A percentile compares a stretch with the other conserved stretches of the same genome.
These are phyloP conservation scores for Pseudomassariella vexata DNA, from an alignment of 2,329 filamentous ascomycete genomes.

Conservation along the genomic window DNA sequence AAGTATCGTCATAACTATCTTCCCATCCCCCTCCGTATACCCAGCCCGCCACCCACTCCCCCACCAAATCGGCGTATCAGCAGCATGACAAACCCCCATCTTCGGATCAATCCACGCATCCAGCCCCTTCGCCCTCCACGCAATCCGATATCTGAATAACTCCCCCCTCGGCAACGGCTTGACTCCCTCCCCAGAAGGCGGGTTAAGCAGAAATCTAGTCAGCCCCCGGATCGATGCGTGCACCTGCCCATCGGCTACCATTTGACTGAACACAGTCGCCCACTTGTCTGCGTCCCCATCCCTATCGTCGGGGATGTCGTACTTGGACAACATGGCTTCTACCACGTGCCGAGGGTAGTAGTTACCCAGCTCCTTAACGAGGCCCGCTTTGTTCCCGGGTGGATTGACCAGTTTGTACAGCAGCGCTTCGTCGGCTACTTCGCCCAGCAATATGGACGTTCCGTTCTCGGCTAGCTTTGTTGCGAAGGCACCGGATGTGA, in stretches of 20 bases:
- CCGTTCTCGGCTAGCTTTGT: too few species aligned
- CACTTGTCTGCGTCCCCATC: too few species aligned
- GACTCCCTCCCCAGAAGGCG: conserved; percentile 3
- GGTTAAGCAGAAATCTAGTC: conserved; percentile 9
- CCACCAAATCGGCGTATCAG: conserved; percentile 10
- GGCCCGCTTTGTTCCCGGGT: conserved; percentile 6
- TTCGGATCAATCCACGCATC: conserved; percentile 6
- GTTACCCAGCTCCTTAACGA: conserved; percentile 1
- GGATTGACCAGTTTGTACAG: conserved; percentile 5
- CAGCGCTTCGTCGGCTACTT: conserved; percentile 6
- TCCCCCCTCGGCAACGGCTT: conserved; percentile 7
- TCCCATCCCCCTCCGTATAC: too few species aligned
- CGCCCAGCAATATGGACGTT: too few species aligned
- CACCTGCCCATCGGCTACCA: conserved; percentile 34
- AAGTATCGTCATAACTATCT: too few species aligned
- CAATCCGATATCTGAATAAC: conserved; percentile 9
- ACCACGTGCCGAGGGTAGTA: conserved; percentile 6
- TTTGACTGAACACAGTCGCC: conserved; percentile 31
- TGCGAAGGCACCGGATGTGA: conserved; percentile 8
- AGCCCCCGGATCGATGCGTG: conserved; percentile 27
- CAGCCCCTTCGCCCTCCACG: conserved; percentile 6
- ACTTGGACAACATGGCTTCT: not conserved
- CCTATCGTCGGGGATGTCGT: too few species aligned
- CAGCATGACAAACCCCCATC: conserved; percentile 8
- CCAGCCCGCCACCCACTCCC: too few species aligned